These are phyloP conservation scores for Penicillium frequentans DNA, from an alignment of 2,329 filamentous ascomycete species.

Conservation along the genomic window DNA sequence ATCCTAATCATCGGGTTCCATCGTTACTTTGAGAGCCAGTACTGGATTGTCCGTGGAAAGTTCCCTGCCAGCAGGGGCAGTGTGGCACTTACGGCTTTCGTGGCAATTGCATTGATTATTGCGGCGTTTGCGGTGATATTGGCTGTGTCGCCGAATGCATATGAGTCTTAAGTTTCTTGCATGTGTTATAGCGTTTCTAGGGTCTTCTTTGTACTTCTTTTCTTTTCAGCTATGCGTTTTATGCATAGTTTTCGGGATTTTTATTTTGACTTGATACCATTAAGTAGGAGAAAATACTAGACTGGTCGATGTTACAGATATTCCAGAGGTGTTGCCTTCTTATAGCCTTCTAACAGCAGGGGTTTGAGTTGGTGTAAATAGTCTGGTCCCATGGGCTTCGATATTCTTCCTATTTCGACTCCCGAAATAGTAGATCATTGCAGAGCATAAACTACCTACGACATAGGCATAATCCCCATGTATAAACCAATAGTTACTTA, in stretches of 20 bases:
- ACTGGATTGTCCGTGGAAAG: constrained; percentile 66
- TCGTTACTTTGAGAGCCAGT: constrained; percentile 66
- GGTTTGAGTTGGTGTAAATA: too few relatives aligned
- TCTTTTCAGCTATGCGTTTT: not conserved
- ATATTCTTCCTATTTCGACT: too few relatives aligned
- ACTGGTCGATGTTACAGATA: not conserved
- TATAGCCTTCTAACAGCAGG: too few relatives aligned
- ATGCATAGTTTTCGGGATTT: not conserved
- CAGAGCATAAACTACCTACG: not conserved
- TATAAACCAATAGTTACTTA: not conserved
- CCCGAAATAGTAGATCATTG: not conserved
- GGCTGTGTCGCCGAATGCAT: constrained; percentile 49
- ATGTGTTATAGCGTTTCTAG: not conserved
- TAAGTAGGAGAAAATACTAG: not conserved
- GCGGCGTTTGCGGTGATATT: constrained; percentile 61
- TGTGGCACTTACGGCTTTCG: constrained; percentile 57
- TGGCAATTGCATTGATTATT: constrained; percentile 59
- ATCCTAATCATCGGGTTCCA: constrained; percentile 64
- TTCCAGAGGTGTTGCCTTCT: not conserved
- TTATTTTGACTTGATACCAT: not conserved
- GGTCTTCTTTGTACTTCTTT: not conserved
- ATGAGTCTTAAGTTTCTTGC: constrained; percentile 21
- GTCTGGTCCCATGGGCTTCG: too few relatives aligned
- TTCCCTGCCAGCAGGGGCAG: constrained; percentile 65
- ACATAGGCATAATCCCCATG: not conserved